A percentile compares a stretch with the other conserved stretches of the same genome.
These are phyloP conservation scores for Chaetoscypha palmicola DNA, from an alignment of 2,329 filamentous ascomycete genomes.

Conservation along the genomic window DNA sequence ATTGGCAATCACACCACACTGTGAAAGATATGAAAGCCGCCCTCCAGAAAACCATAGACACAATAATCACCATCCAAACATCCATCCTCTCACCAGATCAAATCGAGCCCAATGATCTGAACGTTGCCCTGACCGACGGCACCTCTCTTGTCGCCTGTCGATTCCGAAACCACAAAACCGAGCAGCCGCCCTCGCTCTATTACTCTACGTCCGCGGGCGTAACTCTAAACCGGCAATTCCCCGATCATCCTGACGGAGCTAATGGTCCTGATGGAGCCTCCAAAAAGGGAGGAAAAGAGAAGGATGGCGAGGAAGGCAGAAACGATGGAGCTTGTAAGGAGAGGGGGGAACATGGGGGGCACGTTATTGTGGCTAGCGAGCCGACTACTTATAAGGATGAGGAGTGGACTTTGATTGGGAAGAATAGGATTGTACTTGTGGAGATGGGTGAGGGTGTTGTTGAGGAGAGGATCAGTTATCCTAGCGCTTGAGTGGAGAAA, in stretches of 20 bases:
- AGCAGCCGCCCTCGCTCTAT: conserved; percentile 46
- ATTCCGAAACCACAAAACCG: conserved; percentile 43
- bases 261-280: background rate
- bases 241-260: conserved; percentile 30
- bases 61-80: conserved; percentile 39
- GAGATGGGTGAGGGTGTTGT: conserved; percentile 4
- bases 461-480: conserved; percentile 11
- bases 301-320: no score
- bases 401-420: conserved; percentile 45
- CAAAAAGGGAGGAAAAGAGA: background rate
- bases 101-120: conserved; percentile 42
- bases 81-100: conserved; percentile 31
- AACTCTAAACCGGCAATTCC: conserved; percentile 46
- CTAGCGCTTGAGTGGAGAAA: no score
- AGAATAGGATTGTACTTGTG: conserved; percentile 32
- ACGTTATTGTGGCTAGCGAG: conserved; percentile 47
- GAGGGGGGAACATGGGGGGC: conserved; percentile 39
- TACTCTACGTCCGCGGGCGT: conserved; percentile 43
- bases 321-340: conserved; percentile 28
- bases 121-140: conserved; percentile 46
- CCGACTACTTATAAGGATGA: conserved; percentile 45
- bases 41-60: conserved; percentile 36
- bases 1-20: conserved; percentile 38
- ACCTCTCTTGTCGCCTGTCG: conserved; percentile 41
- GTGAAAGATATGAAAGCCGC: conserved; percentile 38